These are phyloP conservation scores for Leucogyrophana mollusca DNA, from an alignment of 768 basidiomycete species.

Conservation along the genomic window DNA sequence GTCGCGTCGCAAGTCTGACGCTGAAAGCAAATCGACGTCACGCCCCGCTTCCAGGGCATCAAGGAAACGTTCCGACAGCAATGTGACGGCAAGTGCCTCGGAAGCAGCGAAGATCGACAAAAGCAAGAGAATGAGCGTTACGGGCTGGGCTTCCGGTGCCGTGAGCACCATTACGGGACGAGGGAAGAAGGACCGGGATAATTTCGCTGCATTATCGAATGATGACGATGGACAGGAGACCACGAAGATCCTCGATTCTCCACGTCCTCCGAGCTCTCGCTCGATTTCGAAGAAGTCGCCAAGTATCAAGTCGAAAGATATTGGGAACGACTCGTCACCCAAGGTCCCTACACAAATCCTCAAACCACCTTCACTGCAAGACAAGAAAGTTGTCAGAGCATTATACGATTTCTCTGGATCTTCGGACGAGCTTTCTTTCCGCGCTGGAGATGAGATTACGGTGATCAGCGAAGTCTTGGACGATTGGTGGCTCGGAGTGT, in stretches of 20 bases:
- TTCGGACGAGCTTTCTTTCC: slow-evolving; percentile 77
- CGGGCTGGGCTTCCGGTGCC: slow-evolving; percentile 64
- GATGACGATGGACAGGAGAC: slow-evolving; percentile 35
- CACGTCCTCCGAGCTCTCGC: slow-evolving; percentile 36
- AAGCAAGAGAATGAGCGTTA: slow-evolving; percentile 37
- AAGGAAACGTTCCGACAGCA: slow-evolving; percentile 64
- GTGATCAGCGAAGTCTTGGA: slow-evolving; percentile 81
- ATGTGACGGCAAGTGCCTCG: slow-evolving; percentile 35
- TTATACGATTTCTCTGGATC: slow-evolving; percentile 74
- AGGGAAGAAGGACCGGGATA: slow-evolving; percentile 57
- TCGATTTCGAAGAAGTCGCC: slow-evolving; percentile 28
- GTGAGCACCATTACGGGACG: slow-evolving; percentile 60
- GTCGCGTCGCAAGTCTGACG: slow-evolving; percentile 41
- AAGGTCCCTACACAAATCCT: slow-evolving; percentile 38
- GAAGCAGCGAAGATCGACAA: slow-evolving; percentile 37
- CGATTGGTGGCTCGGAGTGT: slow-evolving; percentile 90
- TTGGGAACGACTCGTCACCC: slow-evolving; percentile 26
- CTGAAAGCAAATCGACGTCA: slow-evolving; percentile 42
- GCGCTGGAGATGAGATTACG: slow-evolving; percentile 69
- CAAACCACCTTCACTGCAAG: slow-evolving; percentile 49
- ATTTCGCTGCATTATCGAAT: slow-evolving; percentile 57
- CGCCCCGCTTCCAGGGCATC: slow-evolving; percentile 61
- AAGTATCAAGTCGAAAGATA: slow-evolving; percentile 21
- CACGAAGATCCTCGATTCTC: slow-evolving; percentile 19
- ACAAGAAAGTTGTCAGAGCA: slow-evolving; percentile 61